Base-by-base conservation (phyloP, 2,329 filamentous ascomycete species). In the Cladosporium sp. region DNA sequence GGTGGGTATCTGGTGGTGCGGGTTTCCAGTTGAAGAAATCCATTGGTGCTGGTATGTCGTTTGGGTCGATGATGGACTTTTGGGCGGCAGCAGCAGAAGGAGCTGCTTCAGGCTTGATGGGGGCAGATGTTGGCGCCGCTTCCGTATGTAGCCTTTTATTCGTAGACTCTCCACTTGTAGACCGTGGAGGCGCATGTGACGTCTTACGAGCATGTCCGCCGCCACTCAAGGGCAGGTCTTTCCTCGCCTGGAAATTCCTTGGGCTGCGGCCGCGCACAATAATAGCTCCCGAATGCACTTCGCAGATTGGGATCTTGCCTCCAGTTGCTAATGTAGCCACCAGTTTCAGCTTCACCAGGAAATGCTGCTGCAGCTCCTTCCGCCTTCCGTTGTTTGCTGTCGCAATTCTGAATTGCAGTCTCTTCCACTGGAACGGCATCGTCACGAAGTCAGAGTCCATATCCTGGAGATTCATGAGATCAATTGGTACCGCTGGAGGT, bases 311-410 rank as follows among this genome's bases (percentile, higher is more conserved):
- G 36, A 92, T 85, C 77, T 93, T 96, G 36, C 85, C 85, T n/a
- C 92, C 92, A 67, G 92, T 95, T 0, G 91, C 86, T 58, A 98
- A 81, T 0, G 92, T 95, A 18, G 90, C 93, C 69, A 93, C 83
- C 11, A 97, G 89, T 77, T 94, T 96, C 60, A 98, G 82, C 68
- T 93, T 90, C 65, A 98, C 85, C 13, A 96, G 89, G 77, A 98
- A 98, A 79, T 98, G 94, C 76, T 98, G 94, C 76, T 98, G 94
- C 54, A 98, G 85, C 77, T 98, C 94, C 80, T 97, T 96, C 68
- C 94, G 86, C 67, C 94, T 88, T 13, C 94, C 94, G 76, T 98
- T 98, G 80, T 98, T 98, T 65, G 94, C 94, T 10, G 94, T 98
- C 21, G 94, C 94, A 76, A 94, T 96, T 72, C 94, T 86, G 75